Base-by-base conservation (phyloP, 2,329 filamentous ascomycete genomes). In the Fusarium sp. region DNA sequence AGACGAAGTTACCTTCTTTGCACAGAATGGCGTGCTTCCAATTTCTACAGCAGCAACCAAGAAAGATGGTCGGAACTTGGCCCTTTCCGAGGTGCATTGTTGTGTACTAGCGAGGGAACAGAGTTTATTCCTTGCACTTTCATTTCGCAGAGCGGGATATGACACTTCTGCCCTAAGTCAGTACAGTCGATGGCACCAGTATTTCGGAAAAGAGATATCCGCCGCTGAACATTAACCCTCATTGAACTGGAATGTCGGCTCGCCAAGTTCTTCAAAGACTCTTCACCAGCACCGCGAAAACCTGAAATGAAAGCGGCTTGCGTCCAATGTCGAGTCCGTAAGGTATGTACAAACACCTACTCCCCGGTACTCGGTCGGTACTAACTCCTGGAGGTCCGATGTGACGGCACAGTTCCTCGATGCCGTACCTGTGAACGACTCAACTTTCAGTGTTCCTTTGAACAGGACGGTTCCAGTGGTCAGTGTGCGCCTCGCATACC, bases 351-450 rank as follows among this genome's bases (percentile, higher is more conserved):
- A 42, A 21, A 40, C 30, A 40, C 30, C 18, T 21, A 16, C 19
- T 25, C 58, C 44, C 40, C 76, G 74, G 76, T 50, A 67, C 60
- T 78, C 75, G 74, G 73, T 66, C 71, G 50, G 67, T 68, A 65
- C 73, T 78, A 58, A 78, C 75, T 70, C 73, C 71, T 69, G 72
- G 56, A 78, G 77, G 77, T 78, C 72, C 77, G 77, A 75, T 78
- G 77, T 57, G 77, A 78, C 49, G 77, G 77, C 30, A 66, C 69
- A 53, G 70, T 77, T 9, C 76, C 77, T 52, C 63, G 70, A 32
- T 78, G 77, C 52, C 74, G 74, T 53, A 77, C 77, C 13, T 78
- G 77, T 60, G 69, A 77, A 49, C 74, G 77, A 42, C 68, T 78
- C 44, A 71, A 66, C 25, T 78, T 78, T 47, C 76, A 78, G 49